Base-by-base conservation (phyloP, 2,329 filamentous ascomycete species). In the Curvularia spicifera region DNA sequence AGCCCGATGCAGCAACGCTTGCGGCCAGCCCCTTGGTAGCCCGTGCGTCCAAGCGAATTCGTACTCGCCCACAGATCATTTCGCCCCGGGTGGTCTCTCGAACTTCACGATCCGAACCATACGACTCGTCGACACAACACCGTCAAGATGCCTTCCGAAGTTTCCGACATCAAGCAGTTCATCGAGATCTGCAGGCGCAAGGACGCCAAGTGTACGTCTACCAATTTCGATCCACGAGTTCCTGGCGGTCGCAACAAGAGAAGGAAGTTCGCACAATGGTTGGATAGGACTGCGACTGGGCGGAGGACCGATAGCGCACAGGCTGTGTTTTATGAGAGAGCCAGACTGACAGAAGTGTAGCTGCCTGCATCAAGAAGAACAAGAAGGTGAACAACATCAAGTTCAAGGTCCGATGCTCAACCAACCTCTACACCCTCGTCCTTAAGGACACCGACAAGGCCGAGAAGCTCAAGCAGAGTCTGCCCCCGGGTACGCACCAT, bases 181-280 rank as follows among this genome's bases (percentile, higher is more conserved):
- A 96, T 99, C 83, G 95, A 98, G 90, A 97, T 99, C 88, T 97
- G 91, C 89, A 91, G 94, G 84, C 91, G 95, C 82, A 96, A 97
- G 87, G 96, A 99, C 89, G 95, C 95, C 81, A 96, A 91, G 81
- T 97, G 95, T 99, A 91, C 78, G 93, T 93, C 51, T 56, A 53
- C 63, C 51, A 53, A 48, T 48, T 48, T 29, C 6, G 49, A 46
- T 22, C 28, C 10, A 35, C 22, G 28, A 15, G 55, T 31, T 29
- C 31, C 42, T 53, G 50, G 57, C 40, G 45, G 57, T 51, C 44
- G 51, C 43, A 51, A 44, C 20, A 52, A 26, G 55, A 55, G 55
- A 42, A 46, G 51, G 57, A 37, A 37, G 42, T 56, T 54, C 44
- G 54, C 54, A 53, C 28, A 10, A 53, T 28, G 50, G 47, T 40